Evolutionary conservation across 306 rosid genomes (phyloP), one percentile per base, ranked within the genome.

Genomic region (Acmispon strigosus): DNA sequence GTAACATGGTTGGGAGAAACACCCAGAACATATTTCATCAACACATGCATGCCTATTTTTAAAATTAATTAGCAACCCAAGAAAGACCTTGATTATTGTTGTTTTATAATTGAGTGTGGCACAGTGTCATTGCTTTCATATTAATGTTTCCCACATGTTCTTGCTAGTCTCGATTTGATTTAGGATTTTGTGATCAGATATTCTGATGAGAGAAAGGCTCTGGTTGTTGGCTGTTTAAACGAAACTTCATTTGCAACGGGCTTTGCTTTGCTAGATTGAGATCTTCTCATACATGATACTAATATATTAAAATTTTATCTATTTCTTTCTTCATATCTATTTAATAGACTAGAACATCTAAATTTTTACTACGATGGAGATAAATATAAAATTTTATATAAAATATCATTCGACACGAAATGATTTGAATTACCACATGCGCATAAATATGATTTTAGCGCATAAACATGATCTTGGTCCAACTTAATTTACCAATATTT

Each of bases 181-280:
- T 50, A 66, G 32, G 62, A 14, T 74, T 59, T 79, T 75, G 64
- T n/a, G 44, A 53, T 77, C 77, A 80, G 82, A 76, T 80, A 64
- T 77, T 20, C 81, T 47, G 70, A 57, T 47, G 70, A 57, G 72
- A 76, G 44, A 10, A 58, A 70, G 69, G 45, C 32, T 51, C 56
- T 55, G 66, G 53, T 71, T 69, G 66, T 48, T 45, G 88, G 85
- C 79, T 82, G 73, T 44, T 43, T 36, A 50, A 53, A 83, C 83
- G 90, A 85, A 88, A 69, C 80, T 85, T 88, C 89, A 77, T 60
- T 29, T 8, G 39, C 17, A 70, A n/a, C n/a, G n/a, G n/a, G n/a
- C n/a, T n/a, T n/a, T n/a, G n/a, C n/a, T n/a, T n/a, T n/a, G n/a
- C n/a, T n/a, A n/a, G n/a, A n/a, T n/a, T n/a, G n/a, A n/a, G n/a